Conservation (phyloP, 495 filamentous ascomycete species). For the Penicillium coprophilum region DNA sequence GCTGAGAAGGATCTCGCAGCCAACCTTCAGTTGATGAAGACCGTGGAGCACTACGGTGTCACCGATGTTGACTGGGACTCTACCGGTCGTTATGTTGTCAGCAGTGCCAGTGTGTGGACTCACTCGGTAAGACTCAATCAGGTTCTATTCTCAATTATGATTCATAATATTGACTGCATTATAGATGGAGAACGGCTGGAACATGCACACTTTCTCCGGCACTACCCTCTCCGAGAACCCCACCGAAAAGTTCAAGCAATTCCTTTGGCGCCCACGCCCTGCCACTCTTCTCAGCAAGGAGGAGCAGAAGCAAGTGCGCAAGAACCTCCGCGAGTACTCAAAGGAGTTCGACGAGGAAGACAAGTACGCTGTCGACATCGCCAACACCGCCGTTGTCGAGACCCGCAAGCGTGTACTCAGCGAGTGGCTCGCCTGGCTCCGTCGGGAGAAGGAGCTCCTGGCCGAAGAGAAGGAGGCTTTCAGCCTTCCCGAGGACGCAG, state of each 20-base stretch:
- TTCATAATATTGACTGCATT: slow-evolving; percentile 35
- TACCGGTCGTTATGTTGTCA: slow-evolving; percentile 88
- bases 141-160: neutral
- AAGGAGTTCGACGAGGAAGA: slow-evolving; percentile 95
- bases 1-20: slow-evolving; percentile 90
- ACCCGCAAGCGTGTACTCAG: slow-evolving; percentile 75
- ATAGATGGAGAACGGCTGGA: slow-evolving; percentile 98
- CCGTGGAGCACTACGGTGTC: slow-evolving; percentile 91
- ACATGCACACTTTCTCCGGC: slow-evolving; percentile 94
- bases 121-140: slow-evolving; percentile 66
- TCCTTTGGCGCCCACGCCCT: slow-evolving; percentile 89
- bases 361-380: slow-evolving; percentile 83
- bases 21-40: slow-evolving; percentile 90
- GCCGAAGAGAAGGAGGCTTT: slow-evolving; percentile 66
- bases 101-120: slow-evolving; percentile 91
- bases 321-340: slow-evolving; percentile 96
- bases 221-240: slow-evolving; percentile 85
- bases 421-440: slow-evolving; percentile 89
- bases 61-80: slow-evolving; percentile 99
- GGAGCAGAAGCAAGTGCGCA: slow-evolving; percentile 95
- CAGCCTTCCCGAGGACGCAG: slow-evolving; percentile 63
- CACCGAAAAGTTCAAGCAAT: slow-evolving; percentile 97
- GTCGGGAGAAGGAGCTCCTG: slow-evolving; percentile 69
- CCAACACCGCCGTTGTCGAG: slow-evolving; percentile 91
- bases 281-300: slow-evolving; percentile 84